phyloP scores from a whole-genome alignment of 176 grass and related monocot genomes.

The Tillandsia fasciculata region DNA sequence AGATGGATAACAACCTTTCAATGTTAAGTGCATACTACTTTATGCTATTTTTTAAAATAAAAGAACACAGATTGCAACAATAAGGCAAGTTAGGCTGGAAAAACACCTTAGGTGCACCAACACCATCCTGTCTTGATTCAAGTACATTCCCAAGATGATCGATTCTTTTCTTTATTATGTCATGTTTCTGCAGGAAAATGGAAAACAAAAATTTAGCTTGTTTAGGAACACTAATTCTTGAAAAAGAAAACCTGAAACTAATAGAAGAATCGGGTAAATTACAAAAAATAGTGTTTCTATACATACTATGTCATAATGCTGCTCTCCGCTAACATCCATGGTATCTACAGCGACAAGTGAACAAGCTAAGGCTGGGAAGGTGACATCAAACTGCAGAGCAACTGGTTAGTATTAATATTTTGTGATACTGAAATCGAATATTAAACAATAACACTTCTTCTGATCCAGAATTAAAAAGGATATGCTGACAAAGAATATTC shows the following conservation, averaged over 20 bases:
- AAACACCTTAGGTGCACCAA: slow-evolving; percentile 78
- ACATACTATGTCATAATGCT: slow-evolving; percentile 98
- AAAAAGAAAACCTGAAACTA: slow-evolving; percentile 1
- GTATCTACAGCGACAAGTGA: slow-evolving; percentile 96
- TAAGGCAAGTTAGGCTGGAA: slow-evolving; percentile 6
- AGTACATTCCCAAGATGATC: slow-evolving; percentile 70
- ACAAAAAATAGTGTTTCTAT: slow-evolving; percentile 13
- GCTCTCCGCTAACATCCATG: slow-evolving; percentile 97
- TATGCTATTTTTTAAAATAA: slow-evolving; percentile 1
- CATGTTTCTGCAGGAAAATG: slow-evolving; percentile 65
- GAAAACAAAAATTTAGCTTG: slow-evolving; percentile 4
- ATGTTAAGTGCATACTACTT: too few species aligned
- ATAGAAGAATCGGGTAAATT: slow-evolving; percentile 15
- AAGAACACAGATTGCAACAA: slow-evolving; percentile 18
- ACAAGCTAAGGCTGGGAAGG: slow-evolving; percentile 82
- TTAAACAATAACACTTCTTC: background rate
- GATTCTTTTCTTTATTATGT: slow-evolving; percentile 96
- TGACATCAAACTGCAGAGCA: slow-evolving; percentile 92
- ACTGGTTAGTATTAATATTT: slow-evolving; percentile 10
- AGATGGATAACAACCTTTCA: too few species aligned
- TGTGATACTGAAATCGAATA: background rate
- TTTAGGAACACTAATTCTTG: slow-evolving; percentile 15
- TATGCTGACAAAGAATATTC: background rate
- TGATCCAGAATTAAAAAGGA: background rate
- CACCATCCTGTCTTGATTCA: slow-evolving; percentile 79